Evolutionary conservation across 371 early-diverging fungal genomes (phyloP), one percentile per base, ranked within the genome.

Genomic region (Cokeromyces recurvatus): DNA sequence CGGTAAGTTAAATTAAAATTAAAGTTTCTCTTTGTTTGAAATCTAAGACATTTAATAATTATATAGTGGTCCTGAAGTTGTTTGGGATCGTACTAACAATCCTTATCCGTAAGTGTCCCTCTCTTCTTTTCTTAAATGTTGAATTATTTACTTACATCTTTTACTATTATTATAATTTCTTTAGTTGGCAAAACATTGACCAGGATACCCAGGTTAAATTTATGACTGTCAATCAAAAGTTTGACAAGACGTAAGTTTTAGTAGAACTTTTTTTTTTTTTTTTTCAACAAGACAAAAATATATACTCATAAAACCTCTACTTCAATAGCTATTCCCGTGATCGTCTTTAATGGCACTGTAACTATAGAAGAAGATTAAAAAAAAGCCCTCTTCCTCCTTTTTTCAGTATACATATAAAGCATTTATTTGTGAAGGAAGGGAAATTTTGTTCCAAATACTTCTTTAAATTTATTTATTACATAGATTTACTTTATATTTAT

Each of bases 201-300:
- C 70, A 76, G 47, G 56, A 67, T 51, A 69, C 69, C 35, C 72
- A 76, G 48, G 66, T 71, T 62, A 76, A 76, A 66, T 43, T 67
- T 37, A 66, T 69, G 66, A 68, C 76, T 43, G 70, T 71, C 59
- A 76, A 76, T 66, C 72, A 71, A 55, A 67, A 76, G 64, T 76
- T 71, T 48, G 68, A 57, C 34, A 76, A 76, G 60, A 53, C 32
- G 67, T 68, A 72, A 67, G 68, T 57, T 31, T 39, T 32, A 14
- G 19, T 27, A n/a, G n/a, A n/a, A n/a, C n/a, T n/a, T n/a, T n/a
- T n/a, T n/a, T n/a, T n/a, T n/a, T n/a, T n/a, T n/a, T n/a, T n/a
- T n/a, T n/a, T n/a, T n/a, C n/a, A n/a, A n/a, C n/a, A n/a, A n/a
- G n/a, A n/a, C n/a, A n/a, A n/a, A n/a, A n/a, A n/a, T n/a, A n/a